Evolutionary conservation across 768 basidiomycete species (phyloP).

Genomic region (Asterophora parasitica): DNA sequence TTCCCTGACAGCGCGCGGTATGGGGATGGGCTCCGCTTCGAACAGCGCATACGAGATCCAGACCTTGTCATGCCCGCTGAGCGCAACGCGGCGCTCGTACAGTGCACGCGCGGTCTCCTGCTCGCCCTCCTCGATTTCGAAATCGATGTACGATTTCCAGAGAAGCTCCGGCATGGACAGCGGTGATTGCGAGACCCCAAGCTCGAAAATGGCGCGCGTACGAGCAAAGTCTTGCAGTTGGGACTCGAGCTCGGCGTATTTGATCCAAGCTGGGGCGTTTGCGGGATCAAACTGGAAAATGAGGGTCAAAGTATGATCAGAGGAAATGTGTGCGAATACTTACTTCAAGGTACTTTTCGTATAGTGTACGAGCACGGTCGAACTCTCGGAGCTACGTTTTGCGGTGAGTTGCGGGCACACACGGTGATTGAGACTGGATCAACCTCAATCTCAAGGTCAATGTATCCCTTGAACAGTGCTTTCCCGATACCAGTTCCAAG

Average conservation of each 20-base stretch:
- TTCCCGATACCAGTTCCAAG: too few relatives aligned
- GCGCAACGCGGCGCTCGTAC: constrained; percentile 81
- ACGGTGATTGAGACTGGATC: constrained; percentile 15
- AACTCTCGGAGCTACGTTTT: constrained; percentile 78
- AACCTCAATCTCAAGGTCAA: constrained; percentile 89
- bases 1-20: constrained; percentile 59
- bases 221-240: constrained; percentile 84
- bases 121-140: constrained; percentile 92
- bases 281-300: constrained; percentile 70
- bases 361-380: constrained; percentile 85
- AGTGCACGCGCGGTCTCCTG: constrained; percentile 76
- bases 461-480: constrained; percentile 94
- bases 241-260: constrained; percentile 88
- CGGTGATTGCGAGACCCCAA: constrained; percentile 76
- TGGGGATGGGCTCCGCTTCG: constrained; percentile 73
- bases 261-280: constrained; percentile 93
- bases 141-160: constrained; percentile 96
- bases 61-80: constrained; percentile 93
- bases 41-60: constrained; percentile 96
- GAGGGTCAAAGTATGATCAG: background rate
- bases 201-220: constrained; percentile 90
- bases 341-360: constrained; percentile 93
- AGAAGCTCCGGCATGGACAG: constrained; percentile 93
- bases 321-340: constrained; percentile 16
- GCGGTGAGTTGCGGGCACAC: background rate